Base-by-base conservation (phyloP, 208 protist genomes). In the Trichomonas tenax region DNA sequence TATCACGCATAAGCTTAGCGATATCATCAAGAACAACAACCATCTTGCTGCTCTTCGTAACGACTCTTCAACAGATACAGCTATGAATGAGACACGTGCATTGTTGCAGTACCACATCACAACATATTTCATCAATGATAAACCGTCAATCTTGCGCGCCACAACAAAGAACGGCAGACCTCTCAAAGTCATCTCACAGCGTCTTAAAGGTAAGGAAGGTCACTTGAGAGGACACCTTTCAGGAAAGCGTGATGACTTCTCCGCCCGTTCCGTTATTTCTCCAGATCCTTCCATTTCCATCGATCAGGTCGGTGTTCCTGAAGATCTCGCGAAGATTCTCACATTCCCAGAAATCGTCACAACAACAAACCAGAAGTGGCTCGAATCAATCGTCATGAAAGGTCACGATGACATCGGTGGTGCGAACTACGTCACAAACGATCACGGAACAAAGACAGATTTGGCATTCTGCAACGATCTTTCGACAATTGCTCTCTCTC, bases 221-320 rank as follows among this genome's bases (percentile, higher is more conserved):
- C 97, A 99, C 36, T 98, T 99, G 63, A 98, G 99, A 82, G 98
- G 98, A 44, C 99, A 99, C 97, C 97, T 99, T 10, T 99, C 99
- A 99, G 99, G 99, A 88, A 99, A 99, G 97, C 98, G 99, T 96
- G 99, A 99, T 36, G 99, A 99, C 97, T 99, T 99, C 97, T 99
- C 98, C 63, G 99, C 99, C 10, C 98, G 99, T 63, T 99, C 99
- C 0, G 99, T 99, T 96, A 99, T 99, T 98, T 99, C 99, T 6
- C 98, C 98, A 0, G 99, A 99, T 97, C 99, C 99, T 36, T 99
- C 99, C 97, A 98, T 99, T 96, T 97, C 98, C 63, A 99, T 99
- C 95, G 98, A 98, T 81, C 96, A 98, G 44, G 98, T 99, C 23
- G 99, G 99, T 96, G 99, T 99, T n/a, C 99, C 99, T 11, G 97